Conservation (phyloP, 352 stramenopile species). For the Pythium oligandrum region DNA sequence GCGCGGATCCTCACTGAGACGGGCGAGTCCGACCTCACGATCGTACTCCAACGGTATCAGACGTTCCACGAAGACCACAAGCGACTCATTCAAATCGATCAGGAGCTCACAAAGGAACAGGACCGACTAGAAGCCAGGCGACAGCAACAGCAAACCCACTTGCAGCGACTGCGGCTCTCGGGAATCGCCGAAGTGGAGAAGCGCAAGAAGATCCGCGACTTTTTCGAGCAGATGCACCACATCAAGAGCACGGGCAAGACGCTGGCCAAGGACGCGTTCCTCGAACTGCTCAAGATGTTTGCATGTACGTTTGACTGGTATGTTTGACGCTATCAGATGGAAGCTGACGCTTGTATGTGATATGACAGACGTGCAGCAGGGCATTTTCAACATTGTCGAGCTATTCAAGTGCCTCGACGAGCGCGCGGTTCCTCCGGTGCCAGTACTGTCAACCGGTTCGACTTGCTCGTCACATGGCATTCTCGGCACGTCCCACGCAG, state of each 20-base stretch:
- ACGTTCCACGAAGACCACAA: slow-evolving; percentile 27
- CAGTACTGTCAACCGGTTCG: too few relatives aligned
- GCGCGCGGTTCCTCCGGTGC: not conserved
- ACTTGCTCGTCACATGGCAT: too few relatives aligned
- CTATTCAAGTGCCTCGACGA: slow-evolving; percentile 51
- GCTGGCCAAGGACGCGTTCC: slow-evolving; percentile 32
- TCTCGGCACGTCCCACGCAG: not conserved
- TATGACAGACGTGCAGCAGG: slow-evolving; percentile 43
- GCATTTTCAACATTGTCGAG: slow-evolving; percentile 48
- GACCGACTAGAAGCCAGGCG: slow-evolving; percentile 25
- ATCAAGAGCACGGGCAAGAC: slow-evolving; percentile 30
- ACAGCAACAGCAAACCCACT: slow-evolving; percentile 20
- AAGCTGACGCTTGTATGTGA: not conserved
- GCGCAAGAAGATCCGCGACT: slow-evolving; percentile 49
- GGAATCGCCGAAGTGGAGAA: slow-evolving; percentile 45
- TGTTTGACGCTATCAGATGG: not conserved
- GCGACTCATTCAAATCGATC: slow-evolving; percentile 45
- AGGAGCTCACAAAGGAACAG: slow-evolving; percentile 26
- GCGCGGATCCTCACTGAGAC: slow-evolving; percentile 44
- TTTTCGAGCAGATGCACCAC: slow-evolving; percentile 39
- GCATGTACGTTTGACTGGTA: slow-evolving; percentile 26
- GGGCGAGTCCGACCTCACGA: slow-evolving; percentile 36
- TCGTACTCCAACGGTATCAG: slow-evolving; percentile 48
- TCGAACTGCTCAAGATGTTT: slow-evolving; percentile 44
- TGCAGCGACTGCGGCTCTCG: slow-evolving; percentile 37